A percentile compares a stretch with the other conserved stretches of the same genome.
phyloP scores from a whole-genome alignment of 441 rosid genomes.

The Macaranga tanarius region DNA sequence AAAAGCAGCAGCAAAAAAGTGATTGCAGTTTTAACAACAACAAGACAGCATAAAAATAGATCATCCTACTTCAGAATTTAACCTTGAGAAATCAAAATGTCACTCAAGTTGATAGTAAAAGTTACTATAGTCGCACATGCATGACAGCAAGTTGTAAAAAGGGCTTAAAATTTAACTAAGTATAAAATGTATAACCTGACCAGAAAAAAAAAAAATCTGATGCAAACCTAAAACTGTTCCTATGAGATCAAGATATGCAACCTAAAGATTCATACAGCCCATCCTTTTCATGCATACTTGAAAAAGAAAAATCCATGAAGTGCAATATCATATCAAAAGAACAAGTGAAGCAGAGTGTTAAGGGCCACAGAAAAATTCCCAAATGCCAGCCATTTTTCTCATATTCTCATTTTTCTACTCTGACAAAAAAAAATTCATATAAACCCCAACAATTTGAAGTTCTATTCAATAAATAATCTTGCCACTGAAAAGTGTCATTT shows the following conservation, averaged over 20 bases:
- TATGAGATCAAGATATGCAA: not conserved
- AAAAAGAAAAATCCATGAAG: not conserved
- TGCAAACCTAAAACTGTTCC: not conserved
- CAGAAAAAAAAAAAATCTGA: not conserved
- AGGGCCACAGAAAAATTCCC: not conserved
- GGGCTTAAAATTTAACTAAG: not conserved
- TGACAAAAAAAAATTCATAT: not conserved
- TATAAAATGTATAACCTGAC: not conserved
- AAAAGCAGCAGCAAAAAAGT: not conserved
- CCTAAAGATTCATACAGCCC: slow-evolving; percentile 4
- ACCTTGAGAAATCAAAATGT: not conserved
- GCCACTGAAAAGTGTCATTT: not conserved
- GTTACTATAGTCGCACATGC: not conserved
- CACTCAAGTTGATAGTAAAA: not conserved
- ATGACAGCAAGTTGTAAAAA: not conserved
- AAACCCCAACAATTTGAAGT: not conserved
- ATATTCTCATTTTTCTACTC: not conserved
- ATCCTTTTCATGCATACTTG: not conserved
- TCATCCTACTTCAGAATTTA: not conserved
- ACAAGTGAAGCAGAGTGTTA: slow-evolving; percentile 1
- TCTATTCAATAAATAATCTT: not conserved
- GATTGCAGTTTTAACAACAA: not conserved
- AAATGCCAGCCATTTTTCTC: slow-evolving; percentile 1
- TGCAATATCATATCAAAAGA: not conserved
- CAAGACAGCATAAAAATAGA: not conserved